phyloP scores from a whole-genome alignment of 179 eudicot species.

The Gypsophila paniculata region DNA sequence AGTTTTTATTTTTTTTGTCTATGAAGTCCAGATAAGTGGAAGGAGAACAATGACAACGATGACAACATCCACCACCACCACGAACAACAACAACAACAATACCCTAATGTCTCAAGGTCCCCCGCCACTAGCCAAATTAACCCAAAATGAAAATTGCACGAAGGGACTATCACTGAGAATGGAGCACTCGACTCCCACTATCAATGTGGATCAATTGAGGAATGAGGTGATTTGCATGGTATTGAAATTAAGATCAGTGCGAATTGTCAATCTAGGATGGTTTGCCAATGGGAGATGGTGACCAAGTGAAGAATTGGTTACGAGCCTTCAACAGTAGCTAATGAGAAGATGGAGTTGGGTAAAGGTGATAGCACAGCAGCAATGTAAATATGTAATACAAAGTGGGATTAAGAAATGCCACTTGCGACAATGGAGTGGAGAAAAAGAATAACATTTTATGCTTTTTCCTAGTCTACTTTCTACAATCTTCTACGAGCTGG shows the following conservation, averaged over 20 bases:
- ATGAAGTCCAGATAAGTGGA: neutral
- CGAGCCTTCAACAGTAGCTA: neutral
- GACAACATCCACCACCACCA: too few relatives aligned
- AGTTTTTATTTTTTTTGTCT: neutral
- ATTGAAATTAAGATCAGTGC: too few relatives aligned
- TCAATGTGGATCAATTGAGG: neutral
- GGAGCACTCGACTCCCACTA: too few relatives aligned
- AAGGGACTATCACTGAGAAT: too few relatives aligned
- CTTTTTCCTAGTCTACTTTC: neutral
- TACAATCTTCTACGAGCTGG: neutral
- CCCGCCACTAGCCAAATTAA: too few relatives aligned
- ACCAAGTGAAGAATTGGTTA: neutral
- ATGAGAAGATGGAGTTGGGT: neutral
- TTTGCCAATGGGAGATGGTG: neutral
- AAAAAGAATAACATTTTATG: neutral
- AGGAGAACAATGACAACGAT: neutral
- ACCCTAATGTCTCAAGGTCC: too few relatives aligned
- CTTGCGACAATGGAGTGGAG: neutral
- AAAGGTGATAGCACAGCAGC: neutral
- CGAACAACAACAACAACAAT: too few relatives aligned
- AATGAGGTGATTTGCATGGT: too few relatives aligned
- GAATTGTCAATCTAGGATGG: too few relatives aligned
- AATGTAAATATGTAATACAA: neutral
- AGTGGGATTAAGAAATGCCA: neutral
- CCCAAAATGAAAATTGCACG: too few relatives aligned